These are phyloP conservation scores for Cylindrodendrum hubeiense DNA, from an alignment of 2,329 filamentous ascomycete species.

Conservation along the genomic window DNA sequence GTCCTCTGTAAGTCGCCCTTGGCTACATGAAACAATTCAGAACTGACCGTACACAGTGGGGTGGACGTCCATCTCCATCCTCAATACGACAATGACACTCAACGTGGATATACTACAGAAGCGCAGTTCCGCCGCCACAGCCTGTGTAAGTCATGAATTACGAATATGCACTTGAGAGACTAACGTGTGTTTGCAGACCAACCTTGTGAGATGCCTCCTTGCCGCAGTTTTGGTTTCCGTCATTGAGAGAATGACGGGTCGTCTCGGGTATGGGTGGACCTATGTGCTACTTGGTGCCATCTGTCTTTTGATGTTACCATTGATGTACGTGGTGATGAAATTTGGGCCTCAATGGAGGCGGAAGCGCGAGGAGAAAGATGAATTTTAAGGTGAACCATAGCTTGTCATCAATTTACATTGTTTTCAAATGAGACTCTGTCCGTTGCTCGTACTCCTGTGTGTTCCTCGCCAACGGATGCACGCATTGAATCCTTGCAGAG, in stretches of 20 bases:
- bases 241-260: slow-evolving; percentile 17
- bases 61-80: slow-evolving; percentile 22
- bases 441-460: background rate
- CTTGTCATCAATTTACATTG: background rate
- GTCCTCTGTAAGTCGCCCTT: slow-evolving; percentile 15
- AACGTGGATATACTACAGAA: slow-evolving; percentile 21
- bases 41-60: slow-evolving; percentile 15
- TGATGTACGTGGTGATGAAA: slow-evolving; percentile 18
- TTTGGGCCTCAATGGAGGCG: slow-evolving; percentile 17
- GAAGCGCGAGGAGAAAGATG: slow-evolving; percentile 1
- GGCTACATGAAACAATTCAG: background rate
- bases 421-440: background rate
- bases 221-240: slow-evolving; percentile 24
- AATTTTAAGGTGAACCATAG: background rate
- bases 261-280: slow-evolving; percentile 23
- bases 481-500: no score
- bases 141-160: slow-evolving; percentile 11
- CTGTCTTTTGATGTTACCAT: slow-evolving; percentile 5
- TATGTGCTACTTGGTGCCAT: slow-evolving; percentile 22
- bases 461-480: no score
- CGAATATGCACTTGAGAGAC: background rate
- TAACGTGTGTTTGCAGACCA: slow-evolving; percentile 2
- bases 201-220: slow-evolving; percentile 22
- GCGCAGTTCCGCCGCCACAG: slow-evolving; percentile 20
- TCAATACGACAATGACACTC: slow-evolving; percentile 28